Base-by-base conservation (phyloP, 768 basidiomycete genomes). In the Flagelloscypha sp. region DNA sequence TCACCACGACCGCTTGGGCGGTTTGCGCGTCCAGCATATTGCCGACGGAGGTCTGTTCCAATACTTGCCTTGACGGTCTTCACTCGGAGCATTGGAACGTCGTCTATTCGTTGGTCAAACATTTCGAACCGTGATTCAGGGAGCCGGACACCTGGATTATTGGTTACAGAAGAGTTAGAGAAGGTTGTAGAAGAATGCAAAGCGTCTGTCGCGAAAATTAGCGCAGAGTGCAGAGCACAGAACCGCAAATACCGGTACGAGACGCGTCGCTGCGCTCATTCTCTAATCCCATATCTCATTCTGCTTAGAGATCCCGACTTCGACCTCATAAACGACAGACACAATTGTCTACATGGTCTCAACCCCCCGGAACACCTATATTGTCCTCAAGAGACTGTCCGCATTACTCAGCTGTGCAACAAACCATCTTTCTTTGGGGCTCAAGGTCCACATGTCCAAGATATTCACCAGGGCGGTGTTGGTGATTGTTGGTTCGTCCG, bases 401-500 rank as follows among this genome's bases (percentile, higher is more conserved):
- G 73, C 7, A 65, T 72, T n/a, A 58, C 64, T 0, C 62, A 74
- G 25, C 68, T 75, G 7, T 75, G 72, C 37, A 60, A 69, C 7
- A 59, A 70, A 0, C 72, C 74, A 1, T 48, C 58, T 7, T 76
- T 76, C 48, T 70, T 67, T 48, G 36, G 11, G 25, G 45, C 64
- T 21, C 60, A 65, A 36, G 70, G 63, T 6, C 54, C 62, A 4
- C 50, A 58, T 33, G 59, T 65, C 2, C 62, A 56, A 19, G 68
- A 71, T 42, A 65, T 72, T 13, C 56, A 61, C 3, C 72, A 75
- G 51, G 72, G 74, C 5, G 46, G 38, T 7, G 41, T 74, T n/a
- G 70, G 68, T 1, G 63, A 74, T 43, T 75, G 73, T 41, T 75
- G 71, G 62, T 68, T 76, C 47, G 46, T 75, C 7, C n/a, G n/a